Conservation (phyloP, 345 rosid species). For the Erodium maritimum region DNA sequence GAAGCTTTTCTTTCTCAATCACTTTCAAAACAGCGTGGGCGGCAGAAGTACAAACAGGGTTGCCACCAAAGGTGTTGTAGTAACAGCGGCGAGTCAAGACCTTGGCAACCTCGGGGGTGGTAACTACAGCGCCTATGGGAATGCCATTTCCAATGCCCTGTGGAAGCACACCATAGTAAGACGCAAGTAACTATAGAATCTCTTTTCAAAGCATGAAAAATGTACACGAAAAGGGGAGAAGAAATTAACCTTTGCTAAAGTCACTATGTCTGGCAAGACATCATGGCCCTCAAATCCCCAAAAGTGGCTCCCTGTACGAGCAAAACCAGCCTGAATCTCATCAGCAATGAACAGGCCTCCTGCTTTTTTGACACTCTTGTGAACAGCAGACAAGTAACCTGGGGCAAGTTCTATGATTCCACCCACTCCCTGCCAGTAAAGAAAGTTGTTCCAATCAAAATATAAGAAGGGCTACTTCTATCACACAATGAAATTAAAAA, state of each 20-base stretch:
- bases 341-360: constrained; percentile 93
- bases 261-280: constrained; percentile 97
- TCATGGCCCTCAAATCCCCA: constrained; percentile 90
- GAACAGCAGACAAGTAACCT: constrained; percentile 68
- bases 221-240: constrained; percentile 8
- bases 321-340: constrained; percentile 85
- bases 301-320: constrained; percentile 76
- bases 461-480: not conserved
- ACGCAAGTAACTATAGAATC: too few relatives aligned
- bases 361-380: constrained; percentile 53
- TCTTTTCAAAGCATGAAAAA: too few relatives aligned
- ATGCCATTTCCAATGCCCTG: constrained; percentile 97
- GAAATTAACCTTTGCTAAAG: constrained; percentile 81
- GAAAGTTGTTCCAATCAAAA: not conserved
- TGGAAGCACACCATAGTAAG: too few relatives aligned
- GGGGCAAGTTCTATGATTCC: constrained; percentile 91
- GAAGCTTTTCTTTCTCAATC: constrained; percentile 84
- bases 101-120: constrained; percentile 86
- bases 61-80: constrained; percentile 93
- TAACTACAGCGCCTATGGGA: constrained; percentile 93
- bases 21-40: constrained; percentile 82
- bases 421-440: constrained; percentile 71
- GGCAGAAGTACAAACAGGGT: constrained; percentile 77
- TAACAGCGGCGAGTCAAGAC: constrained; percentile 69
- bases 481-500: too few relatives aligned